Conservation (phyloP, 805 yeast genomes). For the Candida golubevii region DNA sequence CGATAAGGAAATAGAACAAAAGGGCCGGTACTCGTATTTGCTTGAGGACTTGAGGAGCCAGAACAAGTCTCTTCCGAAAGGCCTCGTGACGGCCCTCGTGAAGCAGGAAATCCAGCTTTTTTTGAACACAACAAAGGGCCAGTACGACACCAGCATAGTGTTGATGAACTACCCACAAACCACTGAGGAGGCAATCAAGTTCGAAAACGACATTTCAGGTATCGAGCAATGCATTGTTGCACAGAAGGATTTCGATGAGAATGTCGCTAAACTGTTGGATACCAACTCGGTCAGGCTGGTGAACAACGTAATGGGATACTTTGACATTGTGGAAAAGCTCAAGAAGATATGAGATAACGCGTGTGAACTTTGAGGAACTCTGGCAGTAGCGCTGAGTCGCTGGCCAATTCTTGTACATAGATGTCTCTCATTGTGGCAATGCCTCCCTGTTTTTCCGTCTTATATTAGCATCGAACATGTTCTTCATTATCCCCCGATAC, state of each 20-base stretch:
- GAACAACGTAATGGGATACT: slow-evolving; percentile 57
- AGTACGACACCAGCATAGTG: slow-evolving; percentile 44
- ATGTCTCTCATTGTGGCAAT: too few relatives aligned
- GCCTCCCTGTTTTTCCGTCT: too few relatives aligned
- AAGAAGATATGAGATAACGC: slow-evolving; percentile 4
- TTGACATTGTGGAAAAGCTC: slow-evolving; percentile 57
- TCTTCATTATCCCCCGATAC: too few relatives aligned
- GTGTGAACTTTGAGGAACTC: not conserved
- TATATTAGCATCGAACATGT: too few relatives aligned
- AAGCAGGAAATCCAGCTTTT: slow-evolving; percentile 33
- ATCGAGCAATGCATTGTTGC: slow-evolving; percentile 39
- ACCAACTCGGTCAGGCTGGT: slow-evolving; percentile 24
- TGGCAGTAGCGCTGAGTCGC: too few relatives aligned
- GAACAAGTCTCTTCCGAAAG: slow-evolving; percentile 34
- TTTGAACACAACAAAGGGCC: slow-evolving; percentile 35
- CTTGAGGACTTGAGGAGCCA: slow-evolving; percentile 40
- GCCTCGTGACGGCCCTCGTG: slow-evolving; percentile 49
- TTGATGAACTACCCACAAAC: slow-evolving; percentile 57
- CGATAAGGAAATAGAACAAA: slow-evolving; percentile 40
- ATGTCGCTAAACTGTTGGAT: slow-evolving; percentile 15
- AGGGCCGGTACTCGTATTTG: slow-evolving; percentile 49
- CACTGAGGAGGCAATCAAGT: slow-evolving; percentile 64
- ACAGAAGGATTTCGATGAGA: slow-evolving; percentile 23
- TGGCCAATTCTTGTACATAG: too few relatives aligned
- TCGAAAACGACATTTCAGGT: slow-evolving; percentile 64